phyloP scores from a whole-genome alignment of 2,329 filamentous ascomycete species.

The Gnomoniopsis sp. region DNA sequence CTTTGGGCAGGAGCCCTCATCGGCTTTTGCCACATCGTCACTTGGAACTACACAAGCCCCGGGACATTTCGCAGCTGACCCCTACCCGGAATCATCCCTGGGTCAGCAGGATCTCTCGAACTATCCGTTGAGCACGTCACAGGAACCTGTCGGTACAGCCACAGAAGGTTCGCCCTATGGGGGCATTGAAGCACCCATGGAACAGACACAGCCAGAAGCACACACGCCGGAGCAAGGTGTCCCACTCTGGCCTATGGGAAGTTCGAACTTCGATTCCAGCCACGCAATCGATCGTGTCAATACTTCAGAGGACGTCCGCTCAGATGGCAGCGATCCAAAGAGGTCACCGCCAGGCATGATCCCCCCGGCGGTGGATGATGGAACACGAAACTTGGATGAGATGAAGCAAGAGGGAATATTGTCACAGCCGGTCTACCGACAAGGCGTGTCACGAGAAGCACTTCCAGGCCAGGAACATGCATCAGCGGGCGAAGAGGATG shows the following conservation, averaged over 20 bases:
- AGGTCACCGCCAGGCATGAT: conserved; percentile 11
- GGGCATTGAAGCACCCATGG: conserved; percentile 15
- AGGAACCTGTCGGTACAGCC: conserved; percentile 17
- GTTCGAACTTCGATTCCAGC: conserved; percentile 6
- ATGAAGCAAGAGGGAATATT: conserved; percentile 14
- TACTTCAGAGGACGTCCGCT: conserved; percentile 7
- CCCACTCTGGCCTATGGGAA: conserved; percentile 14
- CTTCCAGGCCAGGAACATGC: conserved; percentile 9
- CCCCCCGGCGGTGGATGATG: conserved; percentile 16
- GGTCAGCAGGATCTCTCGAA: conserved; percentile 4
- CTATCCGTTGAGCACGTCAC: not conserved
- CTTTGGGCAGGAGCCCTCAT: conserved; percentile 12
- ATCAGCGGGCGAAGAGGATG: conserved; percentile 21
- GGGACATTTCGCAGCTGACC: not conserved
- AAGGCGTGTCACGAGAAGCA: conserved; percentile 12
- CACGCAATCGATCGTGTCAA: conserved; percentile 11
- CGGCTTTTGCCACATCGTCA: not conserved
- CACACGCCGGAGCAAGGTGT: conserved; percentile 13
- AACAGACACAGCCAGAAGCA: not conserved
- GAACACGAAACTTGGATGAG: conserved; percentile 14
- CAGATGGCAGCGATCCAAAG: not conserved
- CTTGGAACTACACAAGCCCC: not conserved
- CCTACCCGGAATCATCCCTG: conserved; percentile 8
- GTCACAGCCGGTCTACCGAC: conserved; percentile 11
- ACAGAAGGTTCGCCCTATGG: conserved; percentile 27